phyloP scores from a whole-genome alignment of 106 monocot genomes.

The Iris macrosiphon region DNA sequence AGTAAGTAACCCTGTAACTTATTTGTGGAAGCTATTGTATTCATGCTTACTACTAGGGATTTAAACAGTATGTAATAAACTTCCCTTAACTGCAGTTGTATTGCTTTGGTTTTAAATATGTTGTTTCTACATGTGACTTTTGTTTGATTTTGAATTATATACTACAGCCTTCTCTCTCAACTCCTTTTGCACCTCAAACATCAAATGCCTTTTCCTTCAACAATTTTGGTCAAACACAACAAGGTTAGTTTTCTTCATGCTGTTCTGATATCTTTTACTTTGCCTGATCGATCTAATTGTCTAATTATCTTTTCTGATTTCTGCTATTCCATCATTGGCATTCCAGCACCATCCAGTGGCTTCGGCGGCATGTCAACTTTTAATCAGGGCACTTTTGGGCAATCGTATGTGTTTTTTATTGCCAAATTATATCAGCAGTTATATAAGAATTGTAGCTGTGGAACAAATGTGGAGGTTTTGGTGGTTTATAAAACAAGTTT shows the following conservation, averaged over 20 bases:
- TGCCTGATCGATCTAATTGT: background rate
- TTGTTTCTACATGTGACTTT: background rate
- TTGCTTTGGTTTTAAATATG: too few species aligned
- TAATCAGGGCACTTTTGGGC: constrained; percentile 43
- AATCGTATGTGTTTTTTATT: constrained; percentile 40
- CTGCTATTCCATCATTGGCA: background rate
- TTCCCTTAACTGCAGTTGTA: too few species aligned
- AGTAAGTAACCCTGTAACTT: constrained; percentile 28
- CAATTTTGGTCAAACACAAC: constrained; percentile 64
- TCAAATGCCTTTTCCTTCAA: constrained; percentile 49
- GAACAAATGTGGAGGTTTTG: too few species aligned
- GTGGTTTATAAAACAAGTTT: too few species aligned
- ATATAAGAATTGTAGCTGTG: too few species aligned
- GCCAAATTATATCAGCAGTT: too few species aligned
- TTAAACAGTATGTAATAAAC: too few species aligned
- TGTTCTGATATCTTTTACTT: too few species aligned
- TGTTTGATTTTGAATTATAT: background rate
- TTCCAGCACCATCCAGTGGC: constrained; percentile 38
- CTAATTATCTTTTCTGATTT: background rate
- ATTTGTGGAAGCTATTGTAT: background rate
- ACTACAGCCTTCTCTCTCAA: constrained; percentile 37
- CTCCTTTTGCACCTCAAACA: constrained; percentile 36
- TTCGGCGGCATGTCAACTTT: constrained; percentile 45
- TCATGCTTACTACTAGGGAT: background rate
- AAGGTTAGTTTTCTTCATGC: constrained; percentile 27